These are phyloP conservation scores for Symbiodinium pilosum DNA, from an alignment of 73 alveolate genomes.

Conservation along the genomic window DNA sequence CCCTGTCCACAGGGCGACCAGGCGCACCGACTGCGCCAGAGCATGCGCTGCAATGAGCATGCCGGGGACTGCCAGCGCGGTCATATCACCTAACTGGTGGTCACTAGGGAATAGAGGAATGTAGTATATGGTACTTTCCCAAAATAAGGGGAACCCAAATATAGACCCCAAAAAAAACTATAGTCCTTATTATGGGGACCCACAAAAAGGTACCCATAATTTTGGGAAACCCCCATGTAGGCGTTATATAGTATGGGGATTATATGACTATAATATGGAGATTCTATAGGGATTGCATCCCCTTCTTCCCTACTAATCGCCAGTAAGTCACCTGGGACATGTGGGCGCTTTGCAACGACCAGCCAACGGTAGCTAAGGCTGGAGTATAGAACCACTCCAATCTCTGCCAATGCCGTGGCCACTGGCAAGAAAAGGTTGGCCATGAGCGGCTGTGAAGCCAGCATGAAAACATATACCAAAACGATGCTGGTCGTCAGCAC, in stretches of 20 bases:
- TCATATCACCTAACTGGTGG: too few relatives aligned
- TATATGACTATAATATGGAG: too few relatives aligned
- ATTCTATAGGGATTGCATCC: too few relatives aligned
- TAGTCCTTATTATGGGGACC: too few relatives aligned
- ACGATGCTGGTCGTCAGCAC: not conserved
- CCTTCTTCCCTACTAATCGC: too few relatives aligned
- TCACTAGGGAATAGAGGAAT: too few relatives aligned
- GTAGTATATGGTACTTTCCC: too few relatives aligned
- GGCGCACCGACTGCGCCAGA: not conserved
- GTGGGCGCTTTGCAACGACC: conserved; percentile 31
- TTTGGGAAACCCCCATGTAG: too few relatives aligned
- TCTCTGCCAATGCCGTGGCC: not conserved
- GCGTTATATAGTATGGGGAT: too few relatives aligned
- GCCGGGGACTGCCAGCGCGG: not conserved
- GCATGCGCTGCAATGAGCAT: conserved; percentile 13
- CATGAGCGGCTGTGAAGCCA: not conserved
- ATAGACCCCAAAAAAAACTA: too few relatives aligned
- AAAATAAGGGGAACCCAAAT: too few relatives aligned
- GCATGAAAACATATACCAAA: not conserved
- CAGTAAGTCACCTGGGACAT: conserved; percentile 33
- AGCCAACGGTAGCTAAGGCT: not conserved
- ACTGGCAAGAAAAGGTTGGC: not conserved
- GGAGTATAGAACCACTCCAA: not conserved
- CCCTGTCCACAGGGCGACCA: not conserved
- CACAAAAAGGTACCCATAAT: too few relatives aligned